Base-by-base conservation (phyloP, 495 filamentous ascomycete genomes). In the Daldinia decipiens region DNA sequence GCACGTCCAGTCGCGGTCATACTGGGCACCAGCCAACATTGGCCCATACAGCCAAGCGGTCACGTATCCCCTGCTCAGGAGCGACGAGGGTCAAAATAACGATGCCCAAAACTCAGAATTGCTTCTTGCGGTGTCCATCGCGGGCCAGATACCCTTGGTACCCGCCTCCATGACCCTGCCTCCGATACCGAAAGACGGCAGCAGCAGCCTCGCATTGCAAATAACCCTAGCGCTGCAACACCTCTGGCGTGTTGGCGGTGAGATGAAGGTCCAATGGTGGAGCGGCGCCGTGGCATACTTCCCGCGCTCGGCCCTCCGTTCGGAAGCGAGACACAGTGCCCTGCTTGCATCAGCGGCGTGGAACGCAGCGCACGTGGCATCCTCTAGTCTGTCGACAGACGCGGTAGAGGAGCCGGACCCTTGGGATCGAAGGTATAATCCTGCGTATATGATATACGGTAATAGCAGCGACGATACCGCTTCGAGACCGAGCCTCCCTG, bases 21-120 rank as follows among this genome's bases (percentile, higher is more conserved):
- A 98, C 84, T 99, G 95, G 95, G 96, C 95, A 1, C 95, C 95
- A 0, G 94, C 96, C 7, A 98, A 98, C 71, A 99, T 99, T 59
- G 95, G 95, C 0, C 95, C 96, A 0, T 99, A 99, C 77, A 96
- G 93, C 12, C 95, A 99, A 80, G 93, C 95, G 0, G 88, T 95
- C 52, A 83, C 87, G 17, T 77, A 88, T 19, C 88, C 88, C 32
- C 63, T 87, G 8, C 69, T 64, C 58, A 62, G 32, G 63, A 66
- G 32, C 34, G 57, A 32, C 40, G 54, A 39, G 55, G 39, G 13
- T 15, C 26, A 11, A 17, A 50, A 50, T 24, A 40, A 36, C 19
- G 50, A 40, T 38, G 61, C 51, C 21, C 34, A 47, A 59, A 27
- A 19, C 27, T 72, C 64, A 9, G 47, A 43, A 15, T 45, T 62